phyloP scores from a whole-genome alignment of 2,329 filamentous ascomycete genomes.

The Metarhizium guizhouense region DNA sequence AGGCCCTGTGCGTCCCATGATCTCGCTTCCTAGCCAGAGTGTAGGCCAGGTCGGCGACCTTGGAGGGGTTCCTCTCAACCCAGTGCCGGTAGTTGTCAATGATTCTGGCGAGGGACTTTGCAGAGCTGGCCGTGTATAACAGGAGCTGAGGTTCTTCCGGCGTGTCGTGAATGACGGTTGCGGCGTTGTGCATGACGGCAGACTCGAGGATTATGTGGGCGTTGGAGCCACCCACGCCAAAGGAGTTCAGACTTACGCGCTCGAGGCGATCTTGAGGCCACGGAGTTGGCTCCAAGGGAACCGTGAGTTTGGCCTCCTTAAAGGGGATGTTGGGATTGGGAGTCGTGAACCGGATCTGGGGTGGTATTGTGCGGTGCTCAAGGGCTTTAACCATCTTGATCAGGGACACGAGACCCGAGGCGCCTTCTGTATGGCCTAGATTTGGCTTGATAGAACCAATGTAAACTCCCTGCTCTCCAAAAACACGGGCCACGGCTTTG shows the following conservation, averaged over 20 bases:
- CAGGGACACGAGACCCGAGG: conserved; percentile 33
- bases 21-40: conserved; percentile 9
- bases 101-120: background rate
- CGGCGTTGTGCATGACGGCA: background rate
- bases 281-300: conserved; percentile 19
- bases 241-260: conserved; percentile 22
- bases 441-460: conserved; percentile 23
- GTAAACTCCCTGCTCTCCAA: conserved; percentile 10
- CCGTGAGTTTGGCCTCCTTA: conserved; percentile 15
- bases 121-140: background rate
- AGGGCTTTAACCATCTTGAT: conserved; percentile 24
- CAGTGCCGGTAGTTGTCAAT: background rate
- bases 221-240: conserved; percentile 28
- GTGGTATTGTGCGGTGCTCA: conserved; percentile 26
- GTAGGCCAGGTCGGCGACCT: conserved; percentile 5
- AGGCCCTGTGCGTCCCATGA: conserved; percentile 6
- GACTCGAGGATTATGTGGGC: conserved; percentile 17
- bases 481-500: conserved; percentile 20
- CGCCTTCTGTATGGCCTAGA: conserved; percentile 35
- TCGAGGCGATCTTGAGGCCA: conserved; percentile 24
- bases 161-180: too few species aligned
- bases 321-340: conserved; percentile 24
- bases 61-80: background rate
- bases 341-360: conserved; percentile 3
- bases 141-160: background rate